phyloP scores from a whole-genome alignment of 306 rosid genomes.

The Gastrolobium villosum region DNA sequence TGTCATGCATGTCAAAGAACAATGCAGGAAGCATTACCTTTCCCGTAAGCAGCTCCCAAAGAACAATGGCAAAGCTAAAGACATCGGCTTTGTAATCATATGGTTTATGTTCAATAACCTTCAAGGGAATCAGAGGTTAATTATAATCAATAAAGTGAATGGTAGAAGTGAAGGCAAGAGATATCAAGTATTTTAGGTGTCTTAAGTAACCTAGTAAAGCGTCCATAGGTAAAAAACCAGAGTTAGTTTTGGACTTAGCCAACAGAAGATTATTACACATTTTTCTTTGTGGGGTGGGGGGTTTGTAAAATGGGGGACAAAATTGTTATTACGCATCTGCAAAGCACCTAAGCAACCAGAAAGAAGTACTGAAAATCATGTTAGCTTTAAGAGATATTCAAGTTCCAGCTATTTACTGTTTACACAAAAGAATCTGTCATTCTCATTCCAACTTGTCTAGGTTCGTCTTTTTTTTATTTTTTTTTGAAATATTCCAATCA shows the following conservation, averaged over 20 bases:
- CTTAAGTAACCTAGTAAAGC: constrained; percentile 30
- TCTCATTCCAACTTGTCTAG: neutral
- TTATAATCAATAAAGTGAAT: constrained; percentile 8
- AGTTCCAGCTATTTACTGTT: constrained; percentile 14
- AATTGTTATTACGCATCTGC: constrained; percentile 27
- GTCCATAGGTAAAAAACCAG: neutral
- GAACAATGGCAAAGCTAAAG: constrained; percentile 79
- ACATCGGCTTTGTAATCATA: constrained; percentile 83
- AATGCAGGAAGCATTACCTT: constrained; percentile 64
- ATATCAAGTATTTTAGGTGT: neutral
- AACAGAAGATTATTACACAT: constrained; percentile 1
- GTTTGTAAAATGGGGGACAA: constrained; percentile 14
- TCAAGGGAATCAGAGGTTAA: constrained; percentile 49
- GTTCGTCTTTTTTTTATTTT: too few relatives aligned
- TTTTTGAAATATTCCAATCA: too few relatives aligned
- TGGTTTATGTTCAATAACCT: constrained; percentile 83
- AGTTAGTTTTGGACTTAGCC: constrained; percentile 4
- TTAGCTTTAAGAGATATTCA: constrained; percentile 16
- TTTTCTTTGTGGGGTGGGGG: neutral
- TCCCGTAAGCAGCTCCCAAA: constrained; percentile 86
- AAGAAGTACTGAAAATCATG: too few relatives aligned
- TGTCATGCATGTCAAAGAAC: neutral
- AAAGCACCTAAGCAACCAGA: neutral
- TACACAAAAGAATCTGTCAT: neutral
- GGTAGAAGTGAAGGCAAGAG: constrained; percentile 6